These are phyloP conservation scores for Scalesia atractyloides DNA, from an alignment of 129 eudicot genomes.

Conservation along the genomic window DNA sequence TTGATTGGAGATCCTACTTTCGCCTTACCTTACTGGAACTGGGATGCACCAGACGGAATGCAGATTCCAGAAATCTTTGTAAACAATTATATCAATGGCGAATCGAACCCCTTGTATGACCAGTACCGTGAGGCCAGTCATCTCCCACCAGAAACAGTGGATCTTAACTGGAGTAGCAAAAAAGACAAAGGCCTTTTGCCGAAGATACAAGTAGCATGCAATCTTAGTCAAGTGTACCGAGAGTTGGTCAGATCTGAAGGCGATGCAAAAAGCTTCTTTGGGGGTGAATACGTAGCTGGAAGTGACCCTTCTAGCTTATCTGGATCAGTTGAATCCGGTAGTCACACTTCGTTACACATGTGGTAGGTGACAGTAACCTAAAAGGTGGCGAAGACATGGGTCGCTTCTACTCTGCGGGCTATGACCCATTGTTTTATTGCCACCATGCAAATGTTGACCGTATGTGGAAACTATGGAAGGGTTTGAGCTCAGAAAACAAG, in stretches of 20 bases:
- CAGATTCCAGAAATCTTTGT: too few species aligned
- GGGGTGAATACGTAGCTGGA: not conserved
- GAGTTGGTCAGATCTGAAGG: not conserved
- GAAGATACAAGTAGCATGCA: not conserved
- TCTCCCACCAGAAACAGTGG: conserved; percentile 12
- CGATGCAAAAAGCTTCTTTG: not conserved
- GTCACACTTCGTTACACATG: not conserved
- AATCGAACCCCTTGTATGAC: conserved; percentile 9
- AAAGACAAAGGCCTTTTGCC: not conserved
- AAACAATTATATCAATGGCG: too few species aligned
- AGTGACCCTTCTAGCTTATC: not conserved
- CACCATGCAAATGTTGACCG: not conserved
- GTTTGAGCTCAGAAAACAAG: not conserved
- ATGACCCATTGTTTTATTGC: not conserved
- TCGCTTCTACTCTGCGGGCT: not conserved
- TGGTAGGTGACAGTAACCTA: not conserved
- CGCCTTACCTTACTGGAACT: too few species aligned
- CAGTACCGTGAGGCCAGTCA: not conserved
- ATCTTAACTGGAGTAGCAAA: conserved; percentile 8
- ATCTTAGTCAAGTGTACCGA: not conserved
- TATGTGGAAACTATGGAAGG: not conserved
- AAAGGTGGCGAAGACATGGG: not conserved
- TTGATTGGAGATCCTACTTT: conserved; percentile 13
- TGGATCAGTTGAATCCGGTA: not conserved
- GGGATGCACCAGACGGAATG: too few species aligned